Evolutionary conservation across 1,284 basidiomycete species (phyloP), one percentile per base, ranked within the genome.

Genomic region (Ustilago hordei): DNA sequence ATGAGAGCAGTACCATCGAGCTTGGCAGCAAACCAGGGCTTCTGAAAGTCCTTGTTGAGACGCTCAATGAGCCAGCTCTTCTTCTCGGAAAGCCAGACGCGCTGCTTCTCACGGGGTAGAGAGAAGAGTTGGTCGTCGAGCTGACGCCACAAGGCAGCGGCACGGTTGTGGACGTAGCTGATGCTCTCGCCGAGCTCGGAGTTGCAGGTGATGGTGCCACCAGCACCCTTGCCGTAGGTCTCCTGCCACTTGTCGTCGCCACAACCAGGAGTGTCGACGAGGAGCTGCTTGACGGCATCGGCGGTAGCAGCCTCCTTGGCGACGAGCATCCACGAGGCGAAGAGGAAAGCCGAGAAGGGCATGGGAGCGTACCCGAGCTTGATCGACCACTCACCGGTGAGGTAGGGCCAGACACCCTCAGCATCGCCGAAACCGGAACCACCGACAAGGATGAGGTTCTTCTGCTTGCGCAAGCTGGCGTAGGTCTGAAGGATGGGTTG

Each of bases 151-250:
- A 99, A 89, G 88, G 94, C 97, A 86, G 98, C 94, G 63, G 91
- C 97, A 58, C 97, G 93, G 56, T 92, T 99, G 59, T 96, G 67
- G 15, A 78, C 75, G 90, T 99, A 98, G 89, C 99, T 96, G 84
- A 99, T 99, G 32, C 95, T 95, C 87, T 99, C 97, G 59, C 96
- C 96, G 55, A 99, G 91, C 89, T 99, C 97, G 4, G 95, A 98
- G 80, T 93, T 93, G 78, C 99, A 97, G 9, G 96, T 98, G 75
- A 99, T 90, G 84, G 98, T 93, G 79, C 96, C 96, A 11, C 95
- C 97, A 75, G 95, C 93, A 36, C 70, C 75, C 88, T 94, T 95
- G 79, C 90, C 88, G 87, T 99, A 99, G 1, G 96, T 98, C 52
- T 92, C 93, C 86, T 99, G 96, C 96, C 95, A 98, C 70, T 92